Conservation (phyloP, 2,329 filamentous ascomycete genomes). For the Aspergillus proliferans region DNA sequence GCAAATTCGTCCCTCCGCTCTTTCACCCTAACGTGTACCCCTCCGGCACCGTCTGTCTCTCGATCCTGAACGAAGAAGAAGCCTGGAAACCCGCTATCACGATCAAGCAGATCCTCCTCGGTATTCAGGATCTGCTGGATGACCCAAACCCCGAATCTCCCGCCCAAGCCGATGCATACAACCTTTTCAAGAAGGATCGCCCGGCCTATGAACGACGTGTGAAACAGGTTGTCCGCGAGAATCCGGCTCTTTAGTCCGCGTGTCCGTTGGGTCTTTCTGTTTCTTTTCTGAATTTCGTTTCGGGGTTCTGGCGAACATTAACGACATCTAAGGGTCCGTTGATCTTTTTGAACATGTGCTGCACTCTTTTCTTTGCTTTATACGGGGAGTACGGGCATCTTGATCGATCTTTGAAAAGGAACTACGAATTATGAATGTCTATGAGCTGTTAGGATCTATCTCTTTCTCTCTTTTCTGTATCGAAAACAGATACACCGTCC, state of each 20-base stretch:
- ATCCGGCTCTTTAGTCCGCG: conserved; percentile 61
- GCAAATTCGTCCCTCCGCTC: conserved; percentile 91
- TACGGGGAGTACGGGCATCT: not conserved
- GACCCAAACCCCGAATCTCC: conserved; percentile 96
- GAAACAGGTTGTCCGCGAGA: conserved; percentile 78
- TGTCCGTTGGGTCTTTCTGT: not conserved
- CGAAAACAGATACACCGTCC: conserved; percentile 12
- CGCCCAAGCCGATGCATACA: conserved; percentile 95
- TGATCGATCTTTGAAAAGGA: not conserved
- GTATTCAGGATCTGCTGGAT: conserved; percentile 91
- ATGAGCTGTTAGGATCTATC: not conserved
- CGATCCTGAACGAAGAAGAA: conserved; percentile 96
- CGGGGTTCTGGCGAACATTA: not conserved
- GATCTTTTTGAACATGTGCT: not conserved
- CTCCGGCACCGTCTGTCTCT: conserved; percentile 93
- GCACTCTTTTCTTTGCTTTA: not conserved
- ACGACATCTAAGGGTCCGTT: not conserved
- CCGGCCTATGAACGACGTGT: conserved; percentile 84
- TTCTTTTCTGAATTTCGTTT: not conserved
- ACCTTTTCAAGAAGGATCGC: conserved; percentile 87
- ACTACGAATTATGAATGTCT: not conserved
- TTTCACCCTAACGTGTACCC: conserved; percentile 99
- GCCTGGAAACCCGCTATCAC: conserved; percentile 98
- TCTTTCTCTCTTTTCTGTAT: not conserved
- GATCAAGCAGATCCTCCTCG: conserved; percentile 93